phyloP scores from a whole-genome alignment of 2,329 filamentous ascomycete genomes.

The Epichloe sylvatica region DNA sequence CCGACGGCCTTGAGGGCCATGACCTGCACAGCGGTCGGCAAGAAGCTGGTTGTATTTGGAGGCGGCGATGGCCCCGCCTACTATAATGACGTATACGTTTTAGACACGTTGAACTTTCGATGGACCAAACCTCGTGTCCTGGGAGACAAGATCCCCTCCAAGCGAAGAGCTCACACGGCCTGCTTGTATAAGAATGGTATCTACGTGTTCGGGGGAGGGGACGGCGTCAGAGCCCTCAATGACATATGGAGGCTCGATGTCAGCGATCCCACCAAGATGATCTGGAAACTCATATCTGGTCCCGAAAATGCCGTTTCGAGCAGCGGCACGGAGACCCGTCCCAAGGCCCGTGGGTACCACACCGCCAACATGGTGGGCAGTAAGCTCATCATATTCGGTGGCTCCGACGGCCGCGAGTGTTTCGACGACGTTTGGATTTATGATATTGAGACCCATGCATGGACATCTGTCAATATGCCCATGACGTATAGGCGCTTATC shows the following conservation, averaged over 20 bases:
- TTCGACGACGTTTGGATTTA: constrained; percentile 64
- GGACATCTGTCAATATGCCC: constrained; percentile 46
- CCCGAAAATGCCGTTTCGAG: constrained; percentile 22
- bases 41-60: constrained; percentile 56
- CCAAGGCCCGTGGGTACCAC: constrained; percentile 55
- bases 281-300: constrained; percentile 49
- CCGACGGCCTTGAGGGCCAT: constrained; percentile 54
- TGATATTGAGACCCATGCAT: constrained; percentile 47
- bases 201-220: constrained; percentile 56
- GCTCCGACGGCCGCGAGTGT: constrained; percentile 56
- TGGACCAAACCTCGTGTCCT: constrained; percentile 50
- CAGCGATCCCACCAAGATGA: constrained; percentile 51
- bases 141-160: constrained; percentile 44
- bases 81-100: constrained; percentile 58
- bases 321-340: constrained; percentile 27
- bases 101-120: constrained; percentile 56
- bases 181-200: constrained; percentile 58
- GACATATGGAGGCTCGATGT: constrained; percentile 63
- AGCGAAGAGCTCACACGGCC: constrained; percentile 54
- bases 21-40: constrained; percentile 58
- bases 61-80: constrained; percentile 57
- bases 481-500: constrained; percentile 50
- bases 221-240: constrained; percentile 55
- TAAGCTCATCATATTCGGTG: constrained; percentile 59
- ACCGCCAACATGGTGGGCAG: constrained; percentile 60